phyloP scores from a whole-genome alignment of 2,329 filamentous ascomycete species.

The Claviceps spartinae region DNA sequence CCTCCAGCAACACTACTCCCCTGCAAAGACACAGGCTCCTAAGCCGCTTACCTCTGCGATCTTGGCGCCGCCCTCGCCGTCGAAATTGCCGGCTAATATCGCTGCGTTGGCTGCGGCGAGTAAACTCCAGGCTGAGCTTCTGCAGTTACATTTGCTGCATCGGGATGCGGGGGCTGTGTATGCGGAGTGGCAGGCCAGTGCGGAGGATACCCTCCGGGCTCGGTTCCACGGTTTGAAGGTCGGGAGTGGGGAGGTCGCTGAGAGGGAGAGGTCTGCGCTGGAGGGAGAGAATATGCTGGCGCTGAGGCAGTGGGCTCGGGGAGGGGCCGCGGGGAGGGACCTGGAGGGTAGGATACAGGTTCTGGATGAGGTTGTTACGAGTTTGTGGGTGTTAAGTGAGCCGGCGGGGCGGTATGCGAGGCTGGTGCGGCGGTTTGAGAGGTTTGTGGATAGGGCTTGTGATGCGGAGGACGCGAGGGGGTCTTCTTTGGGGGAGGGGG shows the following conservation, averaged over 20 bases:
- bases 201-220: constrained; percentile 30
- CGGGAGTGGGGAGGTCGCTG: constrained; percentile 21
- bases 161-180: constrained; percentile 33
- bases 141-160: constrained; percentile 53
- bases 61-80: constrained; percentile 47
- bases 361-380: constrained; percentile 42
- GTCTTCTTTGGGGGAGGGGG: constrained; percentile 18
- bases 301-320: constrained; percentile 35
- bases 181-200: constrained; percentile 42
- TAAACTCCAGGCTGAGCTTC: constrained; percentile 47
- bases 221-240: constrained; percentile 29
- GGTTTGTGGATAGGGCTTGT: constrained; percentile 37
- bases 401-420: constrained; percentile 41
- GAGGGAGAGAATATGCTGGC: constrained; percentile 39
- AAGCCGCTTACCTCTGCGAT: constrained; percentile 47
- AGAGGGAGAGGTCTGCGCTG: constrained; percentile 27
- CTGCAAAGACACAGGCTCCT: constrained; percentile 44
- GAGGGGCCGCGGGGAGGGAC: constrained; percentile 10
- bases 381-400: constrained; percentile 44
- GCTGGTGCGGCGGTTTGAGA: constrained; percentile 43
- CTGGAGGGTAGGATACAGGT: constrained; percentile 44
- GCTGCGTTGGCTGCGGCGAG: constrained; percentile 44
- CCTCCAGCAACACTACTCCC: constrained; percentile 54
- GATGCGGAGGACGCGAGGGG: constrained; percentile 32
- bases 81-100: constrained; percentile 46